These are phyloP conservation scores for Ascochyta pisi DNA, from an alignment of 2,329 filamentous ascomycete genomes.

Conservation along the genomic window DNA sequence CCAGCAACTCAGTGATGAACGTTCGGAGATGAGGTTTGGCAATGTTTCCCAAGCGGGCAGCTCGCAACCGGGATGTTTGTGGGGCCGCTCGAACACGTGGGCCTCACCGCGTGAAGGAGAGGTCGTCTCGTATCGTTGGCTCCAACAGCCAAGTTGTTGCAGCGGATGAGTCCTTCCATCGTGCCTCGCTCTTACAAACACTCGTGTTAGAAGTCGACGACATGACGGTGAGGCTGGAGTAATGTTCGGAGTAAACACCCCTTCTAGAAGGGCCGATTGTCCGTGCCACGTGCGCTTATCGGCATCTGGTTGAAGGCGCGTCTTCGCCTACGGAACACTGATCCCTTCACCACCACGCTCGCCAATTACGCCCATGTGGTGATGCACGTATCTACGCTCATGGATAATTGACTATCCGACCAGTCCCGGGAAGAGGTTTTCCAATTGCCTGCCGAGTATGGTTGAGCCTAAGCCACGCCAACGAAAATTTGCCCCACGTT, in stretches of 20 bases:
- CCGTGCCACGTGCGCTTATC: conserved; percentile 18
- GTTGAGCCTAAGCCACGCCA: conserved; percentile 43
- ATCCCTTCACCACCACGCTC: conserved; percentile 13
- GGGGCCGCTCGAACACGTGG: conserved; percentile 25
- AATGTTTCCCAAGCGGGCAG: conserved; percentile 31
- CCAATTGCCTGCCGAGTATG: conserved; percentile 33
- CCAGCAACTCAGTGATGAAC: conserved; percentile 4
- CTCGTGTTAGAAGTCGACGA: background rate
- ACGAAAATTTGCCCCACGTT: conserved; percentile 48
- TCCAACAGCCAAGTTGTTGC: conserved; percentile 1
- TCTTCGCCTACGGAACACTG: conserved; percentile 13
- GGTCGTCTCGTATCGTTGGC: conserved; percentile 8
- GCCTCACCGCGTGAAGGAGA: conserved; percentile 15
- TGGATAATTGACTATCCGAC: conserved; percentile 20
- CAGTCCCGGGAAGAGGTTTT: conserved; percentile 10
- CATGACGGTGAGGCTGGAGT: conserved; percentile 4
- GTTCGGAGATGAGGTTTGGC: conserved; percentile 34
- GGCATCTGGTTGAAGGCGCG: conserved; percentile 7
- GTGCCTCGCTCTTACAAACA: background rate
- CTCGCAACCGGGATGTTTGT: conserved; percentile 17
- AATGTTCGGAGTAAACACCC: conserved; percentile 4
- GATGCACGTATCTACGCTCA: conserved; percentile 10
- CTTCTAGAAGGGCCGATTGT: conserved; percentile 11
- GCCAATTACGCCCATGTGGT: conserved; percentile 7
- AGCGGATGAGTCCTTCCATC: conserved; percentile 2